Evolutionary conservation across 805 yeast species (phyloP), one percentile per base, ranked within the genome.

Genomic region (Ogataea pini): DNA sequence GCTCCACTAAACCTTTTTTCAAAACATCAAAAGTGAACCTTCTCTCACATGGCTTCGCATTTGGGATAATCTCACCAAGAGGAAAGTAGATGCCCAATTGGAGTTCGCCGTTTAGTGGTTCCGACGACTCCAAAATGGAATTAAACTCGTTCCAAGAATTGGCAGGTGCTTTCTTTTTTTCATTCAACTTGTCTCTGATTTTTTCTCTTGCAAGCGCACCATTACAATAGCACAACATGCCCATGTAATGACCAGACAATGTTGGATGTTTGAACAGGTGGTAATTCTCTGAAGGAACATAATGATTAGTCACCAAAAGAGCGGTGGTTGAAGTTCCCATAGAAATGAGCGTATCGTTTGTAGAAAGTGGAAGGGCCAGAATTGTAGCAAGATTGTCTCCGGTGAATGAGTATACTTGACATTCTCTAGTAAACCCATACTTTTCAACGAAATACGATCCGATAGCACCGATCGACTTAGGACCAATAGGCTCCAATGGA

Each of bases 261-360:
- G 95, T 85, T 7, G 97, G 97, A 63, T 91, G 97, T 53, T 80
- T 80, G 70, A 90, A 90, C 55, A 89, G 67, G 62, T 90, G 97
- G 63, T 89, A 90, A 57, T 84, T 86, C 5, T 89, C 80, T 1
- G 91, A 85, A 1, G 97, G 90, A 16, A 74, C 75, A 62, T 83
- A 90, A 48, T 80, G 76, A 50, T 88, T 85, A 5, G 97, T 90
- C 36, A 90, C 83, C 41, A 90, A 69, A 29, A 91, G 73, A 3
- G 89, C 88, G 0, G 97, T 90, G 2, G 97, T 90, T n/a, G 94
- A 85, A 0, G 97, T 90, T 0, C 97, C 97, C 64, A 91, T 72
- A 2, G 96, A 86, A 2, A 91, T 76, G 54, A 91, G 73, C 17
- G 86, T 78, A 64, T 90, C 97, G 62, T 86, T 84, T 22, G 85